Conservation (phyloP, 192 early-diverging fungal genomes). For the Gonapodya sp. region DNA sequence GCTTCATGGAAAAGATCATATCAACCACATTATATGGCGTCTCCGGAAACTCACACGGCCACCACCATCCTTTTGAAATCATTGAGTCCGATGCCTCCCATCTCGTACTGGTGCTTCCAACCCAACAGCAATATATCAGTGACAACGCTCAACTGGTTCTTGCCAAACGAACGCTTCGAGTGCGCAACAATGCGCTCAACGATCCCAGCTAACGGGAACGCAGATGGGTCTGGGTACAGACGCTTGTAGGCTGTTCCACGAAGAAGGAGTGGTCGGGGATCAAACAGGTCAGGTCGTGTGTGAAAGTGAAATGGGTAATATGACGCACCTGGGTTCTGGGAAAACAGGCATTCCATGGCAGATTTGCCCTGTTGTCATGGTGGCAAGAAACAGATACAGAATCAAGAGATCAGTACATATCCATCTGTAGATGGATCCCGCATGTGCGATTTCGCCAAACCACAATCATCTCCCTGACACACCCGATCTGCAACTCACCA, state of each 20-base stretch:
- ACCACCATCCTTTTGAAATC: neutral
- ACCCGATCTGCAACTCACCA: neutral
- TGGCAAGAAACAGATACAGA: no score
- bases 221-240: neutral
- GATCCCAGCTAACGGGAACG: neutral
- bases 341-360: neutral
- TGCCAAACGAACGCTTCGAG: neutral
- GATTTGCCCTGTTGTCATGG: neutral
- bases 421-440: neutral
- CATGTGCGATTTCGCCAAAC: neutral
- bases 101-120: neutral
- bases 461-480: no score
- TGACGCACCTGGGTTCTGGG: neutral
- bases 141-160: neutral
- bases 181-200: neutral
- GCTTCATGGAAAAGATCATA: no score
- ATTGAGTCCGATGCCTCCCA: neutral
- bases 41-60: neutral
- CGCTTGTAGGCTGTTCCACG: neutral
- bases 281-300: no score
- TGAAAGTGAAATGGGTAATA: no score
- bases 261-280: neutral
- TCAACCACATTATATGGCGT: no score
- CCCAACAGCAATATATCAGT: neutral
- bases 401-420: neutral